Evolutionary conservation across 2,329 filamentous ascomycete species (phyloP).

Genomic region (Ophiosphaerella narmari): DNA sequence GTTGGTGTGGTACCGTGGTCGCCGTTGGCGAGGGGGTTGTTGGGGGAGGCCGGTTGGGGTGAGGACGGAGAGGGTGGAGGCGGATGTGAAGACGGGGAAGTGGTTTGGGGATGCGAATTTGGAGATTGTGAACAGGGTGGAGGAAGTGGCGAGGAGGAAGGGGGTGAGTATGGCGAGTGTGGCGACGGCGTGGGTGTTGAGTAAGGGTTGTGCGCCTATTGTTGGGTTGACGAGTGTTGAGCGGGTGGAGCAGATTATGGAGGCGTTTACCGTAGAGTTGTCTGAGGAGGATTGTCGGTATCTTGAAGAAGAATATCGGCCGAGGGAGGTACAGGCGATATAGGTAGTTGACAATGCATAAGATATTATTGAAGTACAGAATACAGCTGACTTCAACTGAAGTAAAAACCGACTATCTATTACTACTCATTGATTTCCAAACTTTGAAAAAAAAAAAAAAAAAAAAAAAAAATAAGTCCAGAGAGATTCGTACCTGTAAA

Average conservation of each 20-base stretch:
- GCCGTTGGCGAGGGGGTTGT: slow-evolving; percentile 41
- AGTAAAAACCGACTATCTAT: too few species aligned
- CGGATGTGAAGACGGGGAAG: slow-evolving; percentile 6
- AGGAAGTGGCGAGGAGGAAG: slow-evolving; percentile 59
- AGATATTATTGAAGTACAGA: too few species aligned
- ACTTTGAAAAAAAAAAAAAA: too few species aligned
- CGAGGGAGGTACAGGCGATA: slow-evolving; percentile 15
- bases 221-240: slow-evolving; percentile 21
- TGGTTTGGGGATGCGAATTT: slow-evolving; percentile 50
- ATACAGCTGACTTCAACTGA: too few species aligned
- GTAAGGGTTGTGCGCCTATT: slow-evolving; percentile 24
- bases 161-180: slow-evolving; percentile 64
- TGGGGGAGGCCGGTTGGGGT: slow-evolving; percentile 41
- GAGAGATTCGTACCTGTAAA: too few species aligned
- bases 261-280: slow-evolving; percentile 13
- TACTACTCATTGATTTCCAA: too few species aligned
- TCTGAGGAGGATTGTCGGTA: slow-evolving; percentile 22
- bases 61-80: background rate
- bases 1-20: slow-evolving; percentile 35
- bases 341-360: background rate
- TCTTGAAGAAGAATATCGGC: slow-evolving; percentile 26
- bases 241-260: slow-evolving; percentile 25
- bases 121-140: slow-evolving; percentile 56
- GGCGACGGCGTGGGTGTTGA: slow-evolving; percentile 25
- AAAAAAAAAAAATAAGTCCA: too few species aligned